Percentiles rank a stretch among this genome's conserved stretches.
These are phyloP conservation scores for Mrakia blollopis DNA, from an alignment of 768 basidiomycete genomes.

Conservation along the genomic window DNA sequence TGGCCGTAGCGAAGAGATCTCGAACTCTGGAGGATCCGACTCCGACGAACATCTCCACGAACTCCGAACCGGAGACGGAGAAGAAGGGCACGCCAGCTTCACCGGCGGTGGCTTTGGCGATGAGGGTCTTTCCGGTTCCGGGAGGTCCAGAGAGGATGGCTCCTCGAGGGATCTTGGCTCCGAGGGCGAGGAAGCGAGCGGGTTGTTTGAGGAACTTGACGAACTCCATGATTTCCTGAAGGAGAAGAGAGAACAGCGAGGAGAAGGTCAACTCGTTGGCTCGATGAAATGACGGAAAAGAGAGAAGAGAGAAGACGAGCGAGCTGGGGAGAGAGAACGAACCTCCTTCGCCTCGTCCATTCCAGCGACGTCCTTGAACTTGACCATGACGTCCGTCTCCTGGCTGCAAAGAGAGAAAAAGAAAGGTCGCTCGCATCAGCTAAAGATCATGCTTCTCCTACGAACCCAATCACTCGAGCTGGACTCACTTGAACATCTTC, in stretches of 20 bases:
- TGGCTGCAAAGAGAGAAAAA: conserved; percentile 41
- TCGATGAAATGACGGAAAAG: not conserved
- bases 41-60: conserved; percentile 99
- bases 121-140: conserved; percentile 94
- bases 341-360: conserved; percentile 98
- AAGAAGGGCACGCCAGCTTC: conserved; percentile 98
- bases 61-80: conserved; percentile 96
- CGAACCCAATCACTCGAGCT: not conserved
- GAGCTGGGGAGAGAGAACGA: conserved; percentile 31
- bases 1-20: conserved; percentile 93
- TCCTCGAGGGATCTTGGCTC: conserved; percentile 94
- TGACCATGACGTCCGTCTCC: conserved; percentile 86
- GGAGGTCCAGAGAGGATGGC: conserved; percentile 93
- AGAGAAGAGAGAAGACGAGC: not conserved
- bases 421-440: not conserved
- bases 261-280: too few species aligned
- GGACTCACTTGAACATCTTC: conserved; percentile 68
- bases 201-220: conserved; percentile 99
- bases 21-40: conserved; percentile 96
- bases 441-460: not conserved
- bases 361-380: conserved; percentile 95
- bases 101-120: conserved; percentile 97
- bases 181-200: conserved; percentile 85
- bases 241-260: not conserved
- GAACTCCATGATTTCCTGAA: conserved; percentile 93